Evolutionary conservation across 768 basidiomycete genomes (phyloP), one percentile per base, ranked within the genome.

Genomic region (Glaciozyma martinii): DNA sequence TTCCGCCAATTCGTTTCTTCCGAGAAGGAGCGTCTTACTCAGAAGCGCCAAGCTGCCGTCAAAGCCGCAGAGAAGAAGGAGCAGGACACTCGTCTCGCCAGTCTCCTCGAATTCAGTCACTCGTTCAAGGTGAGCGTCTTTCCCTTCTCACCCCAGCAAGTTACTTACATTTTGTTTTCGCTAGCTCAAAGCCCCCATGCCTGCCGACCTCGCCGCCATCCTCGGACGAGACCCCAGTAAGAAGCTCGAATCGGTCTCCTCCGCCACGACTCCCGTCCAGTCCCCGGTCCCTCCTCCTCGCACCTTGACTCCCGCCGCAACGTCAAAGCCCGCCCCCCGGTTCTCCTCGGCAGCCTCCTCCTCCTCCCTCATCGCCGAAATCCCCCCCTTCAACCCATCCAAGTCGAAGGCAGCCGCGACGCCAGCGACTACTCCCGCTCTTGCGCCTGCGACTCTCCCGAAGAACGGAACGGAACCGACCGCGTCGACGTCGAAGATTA

Each of bases 21-120:
- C 71, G 95, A 98, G 78, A 89, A 87, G 75, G 88, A 95, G 74
- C 83, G 89, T 59, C 78, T 95, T 9, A 16, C 44, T 33, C 60
- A 64, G 63, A 60, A 66, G 62, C 32, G 46, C 19, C 19, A 57
- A 37, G 49, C 33, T 37, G 10, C 30, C 4, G 42, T 32, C 32
- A 42, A 62, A 19, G n/a, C 54, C 9, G 78, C 93, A 53, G 84
- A 85, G 58, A 93, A 92, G 82, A 88, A 82, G 73, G 93, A 97
- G 76, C 89, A 93, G 85, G 91, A 98, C 77, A 89, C 89, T 75
- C 85, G 89, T 67, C 84, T 95, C 80, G 88, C 90, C 15, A 94
- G 98, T 50, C 80, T 98, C 44, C 82, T 92, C 75, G 89, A 88
- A 77, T 99, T 97, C 78, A 90, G 90, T 69, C 82, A 89, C 76